Evolutionary conservation across 495 filamentous ascomycete genomes (phyloP).

Genomic region (Aspergillus leporis): DNA sequence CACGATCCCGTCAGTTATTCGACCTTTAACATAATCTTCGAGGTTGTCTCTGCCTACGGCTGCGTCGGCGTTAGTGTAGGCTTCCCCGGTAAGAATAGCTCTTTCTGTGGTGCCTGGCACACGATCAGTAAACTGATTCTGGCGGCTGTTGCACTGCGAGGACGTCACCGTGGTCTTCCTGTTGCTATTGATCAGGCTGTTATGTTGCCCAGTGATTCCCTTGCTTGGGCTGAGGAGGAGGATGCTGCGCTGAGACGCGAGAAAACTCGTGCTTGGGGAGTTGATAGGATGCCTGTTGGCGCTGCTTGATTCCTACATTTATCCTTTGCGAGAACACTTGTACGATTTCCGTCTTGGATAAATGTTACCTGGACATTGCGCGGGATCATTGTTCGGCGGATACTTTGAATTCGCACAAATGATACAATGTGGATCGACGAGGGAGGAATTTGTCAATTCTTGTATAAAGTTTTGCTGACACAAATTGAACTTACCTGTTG

Average conservation of each 20-base stretch:
- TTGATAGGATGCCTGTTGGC: slow-evolving; percentile 30
- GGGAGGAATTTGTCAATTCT: background rate
- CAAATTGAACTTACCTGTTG: background rate
- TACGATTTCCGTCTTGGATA: background rate
- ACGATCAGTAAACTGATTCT: slow-evolving; percentile 73
- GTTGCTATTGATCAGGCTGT: slow-evolving; percentile 81
- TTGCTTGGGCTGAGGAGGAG: slow-evolving; percentile 60
- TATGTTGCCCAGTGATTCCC: slow-evolving; percentile 62
- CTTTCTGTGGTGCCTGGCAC: slow-evolving; percentile 74
- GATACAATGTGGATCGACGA: background rate
- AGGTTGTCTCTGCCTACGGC: slow-evolving; percentile 81
- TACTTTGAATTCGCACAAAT: background rate
- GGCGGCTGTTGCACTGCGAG: slow-evolving; percentile 74
- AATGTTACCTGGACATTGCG: background rate
- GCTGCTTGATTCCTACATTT: slow-evolving; percentile 24
- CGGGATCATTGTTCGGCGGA: background rate
- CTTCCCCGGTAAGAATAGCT: slow-evolving; percentile 63
- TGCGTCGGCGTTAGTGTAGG: slow-evolving; percentile 82
- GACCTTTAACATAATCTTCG: slow-evolving; percentile 85
- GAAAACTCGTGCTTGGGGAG: slow-evolving; percentile 24
- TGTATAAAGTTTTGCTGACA: slow-evolving; percentile 4
- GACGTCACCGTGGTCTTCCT: slow-evolving; percentile 76
- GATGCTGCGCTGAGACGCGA: slow-evolving; percentile 52
- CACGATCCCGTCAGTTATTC: slow-evolving; percentile 67
- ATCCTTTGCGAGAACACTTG: background rate